These are phyloP conservation scores for Pythium folliculosum DNA, from an alignment of 352 stramenopile genomes.

Conservation along the genomic window DNA sequence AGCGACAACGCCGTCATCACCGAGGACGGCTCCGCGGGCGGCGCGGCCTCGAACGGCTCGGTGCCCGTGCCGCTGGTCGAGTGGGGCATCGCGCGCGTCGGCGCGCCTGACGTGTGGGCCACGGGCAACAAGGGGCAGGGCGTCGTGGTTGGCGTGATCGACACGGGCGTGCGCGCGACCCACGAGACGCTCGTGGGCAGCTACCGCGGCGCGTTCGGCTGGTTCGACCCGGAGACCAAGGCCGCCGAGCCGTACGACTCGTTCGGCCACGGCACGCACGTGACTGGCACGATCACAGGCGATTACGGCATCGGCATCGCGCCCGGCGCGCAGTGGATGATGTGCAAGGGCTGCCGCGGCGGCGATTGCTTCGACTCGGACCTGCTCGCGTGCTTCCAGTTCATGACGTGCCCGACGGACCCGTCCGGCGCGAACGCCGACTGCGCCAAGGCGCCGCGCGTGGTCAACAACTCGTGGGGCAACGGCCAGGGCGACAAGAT, in stretches of 20 bases:
- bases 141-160: slow-evolving; percentile 33
- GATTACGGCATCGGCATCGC: slow-evolving; percentile 16
- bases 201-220: slow-evolving; percentile 20
- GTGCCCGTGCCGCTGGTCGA: background rate
- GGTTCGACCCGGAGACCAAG: slow-evolving; percentile 32
- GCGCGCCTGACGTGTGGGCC: slow-evolving; percentile 27
- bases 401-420: slow-evolving; percentile 35
- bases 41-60: background rate
- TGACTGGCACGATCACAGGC: slow-evolving; percentile 22
- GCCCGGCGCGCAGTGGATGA: slow-evolving; percentile 22
- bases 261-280: slow-evolving; percentile 29
- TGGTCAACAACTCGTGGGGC: slow-evolving; percentile 36
- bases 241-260: slow-evolving; percentile 27
- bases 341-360: slow-evolving; percentile 33
- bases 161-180: slow-evolving; percentile 32
- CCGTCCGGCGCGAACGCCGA: slow-evolving; percentile 30
- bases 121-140: slow-evolving; percentile 27
- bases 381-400: slow-evolving; percentile 32
- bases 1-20: background rate
- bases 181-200: slow-evolving; percentile 25
- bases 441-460: slow-evolving; percentile 28
- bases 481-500: slow-evolving; percentile 13
- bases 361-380: slow-evolving; percentile 28
- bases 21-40: background rate
- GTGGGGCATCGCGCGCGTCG: slow-evolving; percentile 27